Percentiles rank a stretch among this genome's conserved stretches.
Evolutionary conservation across 768 basidiomycete species (phyloP).

Genomic region (Pleurotus salmoneostramineus): DNA sequence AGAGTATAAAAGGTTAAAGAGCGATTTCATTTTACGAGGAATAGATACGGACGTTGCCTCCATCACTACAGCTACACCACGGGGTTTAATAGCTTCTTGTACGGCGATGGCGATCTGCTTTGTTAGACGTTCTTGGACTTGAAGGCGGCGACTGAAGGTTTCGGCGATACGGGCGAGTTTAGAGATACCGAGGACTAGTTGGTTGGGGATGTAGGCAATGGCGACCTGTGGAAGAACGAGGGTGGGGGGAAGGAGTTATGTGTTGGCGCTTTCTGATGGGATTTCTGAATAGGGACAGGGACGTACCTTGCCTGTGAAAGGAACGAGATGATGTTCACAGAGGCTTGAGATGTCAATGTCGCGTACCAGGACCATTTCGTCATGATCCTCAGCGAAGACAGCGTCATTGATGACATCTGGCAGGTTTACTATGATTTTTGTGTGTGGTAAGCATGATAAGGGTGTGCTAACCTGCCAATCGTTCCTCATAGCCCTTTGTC

Average conservation of each 20-base stretch:
- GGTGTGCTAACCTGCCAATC: constrained; percentile 64
- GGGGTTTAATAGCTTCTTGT: constrained; percentile 95
- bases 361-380: constrained; percentile 98
- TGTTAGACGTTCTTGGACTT: constrained; percentile 96
- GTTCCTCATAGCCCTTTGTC: constrained; percentile 98
- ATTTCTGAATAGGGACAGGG: not conserved
- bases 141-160: constrained; percentile 91
- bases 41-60: constrained; percentile 82
- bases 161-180: constrained; percentile 97
- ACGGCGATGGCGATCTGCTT: constrained; percentile 98
- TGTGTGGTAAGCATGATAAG: constrained; percentile 15
- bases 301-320: constrained; percentile 93
- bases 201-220: constrained; percentile 96
- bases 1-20: not conserved
- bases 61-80: constrained; percentile 99
- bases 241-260: constrained; percentile 14
- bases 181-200: constrained; percentile 89
- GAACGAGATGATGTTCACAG: constrained; percentile 98
- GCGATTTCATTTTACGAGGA: constrained; percentile 1
- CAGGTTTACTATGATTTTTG: constrained; percentile 9
- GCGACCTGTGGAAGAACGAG: constrained; percentile 61
- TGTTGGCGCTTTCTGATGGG: not conserved
- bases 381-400: constrained; percentile 97
- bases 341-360: constrained; percentile 97
- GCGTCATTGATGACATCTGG: constrained; percentile 98